Percentiles rank a stretch among this genome's conserved stretches.
These are phyloP conservation scores for Scedosporium boydii DNA, from an alignment of 2,329 filamentous ascomycete species.

Conservation along the genomic window DNA sequence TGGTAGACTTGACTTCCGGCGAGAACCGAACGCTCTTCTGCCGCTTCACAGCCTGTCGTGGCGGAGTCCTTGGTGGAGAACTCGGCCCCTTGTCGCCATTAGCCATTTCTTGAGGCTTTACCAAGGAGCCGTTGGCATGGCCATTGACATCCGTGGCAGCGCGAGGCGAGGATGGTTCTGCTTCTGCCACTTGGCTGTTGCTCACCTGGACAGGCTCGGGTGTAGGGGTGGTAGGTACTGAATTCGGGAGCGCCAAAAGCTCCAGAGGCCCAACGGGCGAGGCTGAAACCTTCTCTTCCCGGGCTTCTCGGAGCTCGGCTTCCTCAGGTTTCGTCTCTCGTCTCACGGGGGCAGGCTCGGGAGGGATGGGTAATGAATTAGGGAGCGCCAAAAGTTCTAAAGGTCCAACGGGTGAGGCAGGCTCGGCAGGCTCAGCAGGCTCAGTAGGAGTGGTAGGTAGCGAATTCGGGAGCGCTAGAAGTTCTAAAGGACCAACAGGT, in stretches of 20 bases:
- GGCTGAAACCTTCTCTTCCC: background rate
- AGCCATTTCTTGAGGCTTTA: background rate
- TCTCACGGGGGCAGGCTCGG: background rate
- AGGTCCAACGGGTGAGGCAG: conserved; percentile 33
- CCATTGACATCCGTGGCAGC: background rate
- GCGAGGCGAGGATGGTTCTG: background rate
- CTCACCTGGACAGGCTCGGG: background rate
- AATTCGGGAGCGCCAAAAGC: conserved; percentile 48
- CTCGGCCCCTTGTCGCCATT: background rate
- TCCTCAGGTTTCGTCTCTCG: too few relatives aligned
- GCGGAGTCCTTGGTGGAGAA: background rate
- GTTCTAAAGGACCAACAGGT: conserved; percentile 7
- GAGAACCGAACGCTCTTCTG: conserved; percentile 64
- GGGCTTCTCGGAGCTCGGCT: background rate
- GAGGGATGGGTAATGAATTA: conserved; percentile 9
- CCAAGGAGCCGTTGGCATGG: background rate
- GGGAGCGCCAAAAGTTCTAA: conserved; percentile 12
- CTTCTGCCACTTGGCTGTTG: background rate
- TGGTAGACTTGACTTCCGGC: conserved; percentile 54
- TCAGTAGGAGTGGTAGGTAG: conserved; percentile 6
- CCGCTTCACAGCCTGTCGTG: conserved; percentile 22
- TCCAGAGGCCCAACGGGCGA: conserved; percentile 27
- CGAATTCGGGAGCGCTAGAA: conserved; percentile 6
- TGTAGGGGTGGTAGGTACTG: conserved; percentile 23
- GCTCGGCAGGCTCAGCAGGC: background rate